These are phyloP conservation scores for Trichothecium sympodiale DNA, from an alignment of 2,329 filamentous ascomycete genomes.

Conservation along the genomic window DNA sequence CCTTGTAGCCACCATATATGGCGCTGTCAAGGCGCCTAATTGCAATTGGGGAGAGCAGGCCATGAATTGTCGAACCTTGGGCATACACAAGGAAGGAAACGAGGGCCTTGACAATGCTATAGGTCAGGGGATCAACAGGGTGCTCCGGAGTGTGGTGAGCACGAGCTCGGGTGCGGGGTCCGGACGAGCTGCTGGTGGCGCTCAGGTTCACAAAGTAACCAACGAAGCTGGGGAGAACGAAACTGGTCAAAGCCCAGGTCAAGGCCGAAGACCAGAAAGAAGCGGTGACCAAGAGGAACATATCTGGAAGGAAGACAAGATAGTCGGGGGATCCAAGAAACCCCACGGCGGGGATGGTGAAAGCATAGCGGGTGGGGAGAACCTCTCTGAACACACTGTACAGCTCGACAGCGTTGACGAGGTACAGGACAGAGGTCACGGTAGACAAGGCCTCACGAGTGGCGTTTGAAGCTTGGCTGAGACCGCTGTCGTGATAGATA, in stretches of 20 bases:
- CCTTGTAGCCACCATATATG: conserved; percentile 61
- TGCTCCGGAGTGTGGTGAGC: conserved; percentile 34
- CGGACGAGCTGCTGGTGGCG: conserved; percentile 19
- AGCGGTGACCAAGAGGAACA: conserved; percentile 64
- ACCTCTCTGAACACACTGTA: conserved; percentile 59
- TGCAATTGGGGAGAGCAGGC: conserved; percentile 46
- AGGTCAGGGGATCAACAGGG: conserved; percentile 73
- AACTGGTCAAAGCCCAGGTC: conserved; percentile 64
- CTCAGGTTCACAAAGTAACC: conserved; percentile 86
- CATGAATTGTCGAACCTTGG: conserved; percentile 51
- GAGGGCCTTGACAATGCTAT: conserved; percentile 80
- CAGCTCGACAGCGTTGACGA: conserved; percentile 59
- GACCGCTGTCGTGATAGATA: conserved; percentile 53
- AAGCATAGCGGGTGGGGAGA: conserved; percentile 59
- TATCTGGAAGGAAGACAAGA: conserved; percentile 62
- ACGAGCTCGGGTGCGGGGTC: conserved; percentile 30
- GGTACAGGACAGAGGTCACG: conserved; percentile 58
- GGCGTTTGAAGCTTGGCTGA: conserved; percentile 53
- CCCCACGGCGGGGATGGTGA: conserved; percentile 55
- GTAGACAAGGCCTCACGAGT: conserved; percentile 63
- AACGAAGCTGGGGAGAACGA: conserved; percentile 56
- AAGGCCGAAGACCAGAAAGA: conserved; percentile 77
- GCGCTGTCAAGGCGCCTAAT: conserved; percentile 54
- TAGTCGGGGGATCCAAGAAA: conserved; percentile 45
- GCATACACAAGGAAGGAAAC: conserved; percentile 72